Conservation (phyloP, 345 rosid species). For the Rhodomyrtus tomentosa region DNA sequence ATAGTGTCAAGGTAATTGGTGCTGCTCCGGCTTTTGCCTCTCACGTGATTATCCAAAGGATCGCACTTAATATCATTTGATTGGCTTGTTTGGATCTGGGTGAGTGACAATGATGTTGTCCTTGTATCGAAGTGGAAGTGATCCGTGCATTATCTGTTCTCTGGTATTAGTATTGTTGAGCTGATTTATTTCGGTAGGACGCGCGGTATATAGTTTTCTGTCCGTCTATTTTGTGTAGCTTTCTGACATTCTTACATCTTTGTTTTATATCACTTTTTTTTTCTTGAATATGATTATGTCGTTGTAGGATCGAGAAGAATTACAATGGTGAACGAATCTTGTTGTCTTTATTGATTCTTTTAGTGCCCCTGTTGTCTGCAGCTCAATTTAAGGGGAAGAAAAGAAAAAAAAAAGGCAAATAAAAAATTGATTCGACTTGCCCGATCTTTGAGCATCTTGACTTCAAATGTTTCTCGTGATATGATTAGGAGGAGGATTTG, state of each 20-base stretch:
- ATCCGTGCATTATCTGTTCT: background rate
- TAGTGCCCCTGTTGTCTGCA: background rate
- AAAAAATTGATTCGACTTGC: background rate
- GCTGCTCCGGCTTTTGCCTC: background rate
- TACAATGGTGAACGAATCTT: background rate
- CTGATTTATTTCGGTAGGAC: background rate
- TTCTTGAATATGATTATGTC: background rate
- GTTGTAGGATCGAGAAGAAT: background rate
- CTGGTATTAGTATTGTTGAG: background rate
- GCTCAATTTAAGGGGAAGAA: background rate
- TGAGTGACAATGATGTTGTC: background rate
- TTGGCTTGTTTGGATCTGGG: background rate
- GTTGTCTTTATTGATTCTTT: background rate
- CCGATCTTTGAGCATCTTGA: background rate
- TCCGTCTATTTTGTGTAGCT: background rate
- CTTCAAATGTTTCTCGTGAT: background rate
- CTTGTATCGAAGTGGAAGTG: background rate
- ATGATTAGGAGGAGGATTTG: conserved; percentile 79
- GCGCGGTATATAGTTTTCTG: background rate
- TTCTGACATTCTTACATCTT: background rate
- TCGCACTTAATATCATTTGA: background rate
- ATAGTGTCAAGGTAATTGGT: conserved; percentile 48
- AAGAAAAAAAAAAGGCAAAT: background rate
- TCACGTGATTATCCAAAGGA: background rate
- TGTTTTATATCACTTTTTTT: background rate